Conservation (phyloP, 2,329 filamentous ascomycete genomes). For the Colletotrichum sojae region DNA sequence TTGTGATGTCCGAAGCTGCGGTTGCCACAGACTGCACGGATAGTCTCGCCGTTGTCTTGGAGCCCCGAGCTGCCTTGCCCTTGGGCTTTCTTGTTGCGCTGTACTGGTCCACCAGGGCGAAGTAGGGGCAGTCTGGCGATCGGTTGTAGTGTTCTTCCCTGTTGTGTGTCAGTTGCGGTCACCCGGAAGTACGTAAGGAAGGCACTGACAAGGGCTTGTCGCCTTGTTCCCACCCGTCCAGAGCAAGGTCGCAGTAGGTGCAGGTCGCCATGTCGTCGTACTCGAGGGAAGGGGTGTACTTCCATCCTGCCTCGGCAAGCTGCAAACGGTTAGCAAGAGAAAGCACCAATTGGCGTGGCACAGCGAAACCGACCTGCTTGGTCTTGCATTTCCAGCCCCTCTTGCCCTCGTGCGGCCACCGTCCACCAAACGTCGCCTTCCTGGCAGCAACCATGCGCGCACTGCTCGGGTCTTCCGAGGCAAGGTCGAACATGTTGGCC, state of each 20-base stretch:
- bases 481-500: slow-evolving; percentile 72
- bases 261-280: slow-evolving; percentile 93
- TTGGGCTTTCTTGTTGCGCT: slow-evolving; percentile 69
- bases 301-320: slow-evolving; percentile 95
- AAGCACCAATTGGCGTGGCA: not conserved
- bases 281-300: slow-evolving; percentile 87
- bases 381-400: slow-evolving; percentile 91
- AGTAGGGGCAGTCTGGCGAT: slow-evolving; percentile 86
- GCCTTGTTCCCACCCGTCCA: slow-evolving; percentile 94
- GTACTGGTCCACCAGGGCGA: slow-evolving; percentile 74
- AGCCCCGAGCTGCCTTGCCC: slow-evolving; percentile 70
- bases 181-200: not conserved
- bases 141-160: slow-evolving; percentile 90
- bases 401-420: slow-evolving; percentile 92
- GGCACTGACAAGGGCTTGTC: slow-evolving; percentile 85
- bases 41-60: slow-evolving; percentile 76
- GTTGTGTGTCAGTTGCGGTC: slow-evolving; percentile 44
- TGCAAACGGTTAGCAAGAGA: slow-evolving; percentile 52
- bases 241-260: slow-evolving; percentile 87
- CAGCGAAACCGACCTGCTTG: slow-evolving; percentile 75
- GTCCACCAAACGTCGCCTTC: slow-evolving; percentile 83
- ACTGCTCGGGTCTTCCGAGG: slow-evolving; percentile 80
- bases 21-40: slow-evolving; percentile 72
- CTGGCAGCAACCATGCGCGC: slow-evolving; percentile 82
- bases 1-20: slow-evolving; percentile 63